Base-by-base conservation (phyloP, 257 asterid genomes). In the Marsdenia floribunda region DNA sequence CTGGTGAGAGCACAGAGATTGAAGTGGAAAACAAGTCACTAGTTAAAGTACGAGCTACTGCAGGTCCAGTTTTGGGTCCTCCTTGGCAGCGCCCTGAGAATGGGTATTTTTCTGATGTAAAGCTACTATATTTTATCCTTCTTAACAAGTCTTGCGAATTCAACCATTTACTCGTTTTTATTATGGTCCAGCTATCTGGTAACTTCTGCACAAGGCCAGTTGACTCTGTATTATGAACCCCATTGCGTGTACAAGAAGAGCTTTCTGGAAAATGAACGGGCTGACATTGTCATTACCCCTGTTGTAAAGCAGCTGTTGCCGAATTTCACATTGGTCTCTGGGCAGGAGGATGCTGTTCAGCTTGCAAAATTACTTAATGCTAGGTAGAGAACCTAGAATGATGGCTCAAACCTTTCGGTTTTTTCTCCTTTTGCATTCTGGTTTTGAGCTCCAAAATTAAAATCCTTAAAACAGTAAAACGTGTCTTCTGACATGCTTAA, bases 41-140 rank as follows among this genome's bases (percentile, higher is more conserved):
- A 19, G 87, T 94, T 63, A 89, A 82, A 64, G 75, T 94, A 49
- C 83, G 81, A 66, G 97, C 97, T 70, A 94, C 96, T 76, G 89
- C 97, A 64, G 97, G 99, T 72, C 97, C 99, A 18, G 85, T 94
- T 78, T 82, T 94, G 77, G 97, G 99, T 49, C 97, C 97, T 76
- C 97, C 99, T 21, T 94, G 99, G 99, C 93, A 92, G 87, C 91
- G 93, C 29, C 96, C 99, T 13, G 99, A 94, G 87, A 92, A 92
- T 18, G 97, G 97, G 97, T 93, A 86, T 37, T 60, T 63, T 18
- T 82, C 42, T 40, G 33, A 29, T 29, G 33, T 29, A 29, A 29
- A 29, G 33, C 42, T 61, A 52, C 44, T 35, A 18, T 65, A 21
- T 38, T 42, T 46, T 50, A 21, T 64, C 29, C 72, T 58, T 7